Percentiles rank a stretch among this genome's conserved stretches.
Conservation (phyloP, 2,329 filamentous ascomycete species). For the Ophiocordyceps camponoti-saundersi region DNA sequence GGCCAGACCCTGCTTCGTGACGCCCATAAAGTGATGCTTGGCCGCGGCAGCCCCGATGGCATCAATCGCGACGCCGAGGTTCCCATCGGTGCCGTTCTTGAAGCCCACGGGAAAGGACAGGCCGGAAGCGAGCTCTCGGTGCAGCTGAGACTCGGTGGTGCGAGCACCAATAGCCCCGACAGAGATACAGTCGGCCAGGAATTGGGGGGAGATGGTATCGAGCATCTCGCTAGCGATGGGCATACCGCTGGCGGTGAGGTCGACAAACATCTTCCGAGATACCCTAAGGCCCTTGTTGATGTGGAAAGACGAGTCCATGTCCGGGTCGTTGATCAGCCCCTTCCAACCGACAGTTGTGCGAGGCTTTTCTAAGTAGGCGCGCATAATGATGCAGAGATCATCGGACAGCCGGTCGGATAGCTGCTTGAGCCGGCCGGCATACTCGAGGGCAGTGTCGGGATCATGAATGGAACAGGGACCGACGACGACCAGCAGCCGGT, state of each 20-base stretch:
- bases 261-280: conserved; percentile 83
- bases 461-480: conserved; percentile 97
- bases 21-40: conserved; percentile 95
- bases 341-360: conserved; percentile 98
- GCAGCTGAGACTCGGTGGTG: conserved; percentile 91
- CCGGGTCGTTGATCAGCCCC: conserved; percentile 95
- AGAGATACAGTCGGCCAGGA: conserved; percentile 87
- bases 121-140: conserved; percentile 87
- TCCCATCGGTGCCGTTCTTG: conserved; percentile 98
- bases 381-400: conserved; percentile 90
- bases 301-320: conserved; percentile 92
- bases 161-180: conserved; percentile 90
- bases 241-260: conserved; percentile 74
- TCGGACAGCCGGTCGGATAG: conserved; percentile 64
- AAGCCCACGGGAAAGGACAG: conserved; percentile 96
- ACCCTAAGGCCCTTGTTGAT: conserved; percentile 97
- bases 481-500: conserved; percentile 84
- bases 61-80: conserved; percentile 79
- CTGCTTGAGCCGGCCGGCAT: conserved; percentile 61
- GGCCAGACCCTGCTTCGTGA: conserved; percentile 92
- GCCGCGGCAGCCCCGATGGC: conserved; percentile 76
- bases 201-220: conserved; percentile 96
- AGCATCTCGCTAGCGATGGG: conserved; percentile 97
- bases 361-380: conserved; percentile 97
- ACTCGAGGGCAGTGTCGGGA: conserved; percentile 73